Evolutionary conservation across 805 yeast species (phyloP).

Genomic region (Saccharomycopsis javanensis): DNA sequence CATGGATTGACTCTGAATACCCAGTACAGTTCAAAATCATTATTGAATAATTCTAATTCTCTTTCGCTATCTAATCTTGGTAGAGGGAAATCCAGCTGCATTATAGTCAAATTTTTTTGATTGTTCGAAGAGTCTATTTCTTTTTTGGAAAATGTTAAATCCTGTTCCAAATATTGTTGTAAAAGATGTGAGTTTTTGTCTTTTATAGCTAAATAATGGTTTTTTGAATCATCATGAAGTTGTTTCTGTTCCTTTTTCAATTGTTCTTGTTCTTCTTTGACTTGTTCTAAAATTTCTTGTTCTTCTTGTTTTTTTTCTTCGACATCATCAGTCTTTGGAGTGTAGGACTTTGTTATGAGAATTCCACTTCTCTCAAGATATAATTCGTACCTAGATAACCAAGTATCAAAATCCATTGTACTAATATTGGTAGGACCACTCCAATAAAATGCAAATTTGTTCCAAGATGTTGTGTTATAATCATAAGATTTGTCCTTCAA

Average conservation of each 20-base stretch:
- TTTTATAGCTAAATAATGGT: neutral
- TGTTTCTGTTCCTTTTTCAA: neutral
- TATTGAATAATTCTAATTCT: conserved; percentile 1
- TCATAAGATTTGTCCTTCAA: neutral
- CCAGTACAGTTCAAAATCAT: conserved; percentile 6
- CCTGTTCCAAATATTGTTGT: neutral
- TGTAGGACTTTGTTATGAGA: neutral
- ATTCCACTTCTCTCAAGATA: neutral
- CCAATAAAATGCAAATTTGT: conserved; percentile 3
- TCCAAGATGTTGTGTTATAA: neutral
- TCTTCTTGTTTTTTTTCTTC: neutral
- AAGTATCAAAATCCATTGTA: neutral
- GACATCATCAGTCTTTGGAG: neutral
- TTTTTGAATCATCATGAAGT: neutral
- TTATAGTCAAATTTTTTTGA: neutral
- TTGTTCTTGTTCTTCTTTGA: neutral
- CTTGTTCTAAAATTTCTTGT: neutral
- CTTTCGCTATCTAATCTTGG: neutral
- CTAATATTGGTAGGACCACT: neutral
- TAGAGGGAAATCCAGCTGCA: neutral
- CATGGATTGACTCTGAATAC: conserved; percentile 2
- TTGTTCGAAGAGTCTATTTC: neutral
- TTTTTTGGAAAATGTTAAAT: neutral
- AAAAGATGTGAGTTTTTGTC: neutral
- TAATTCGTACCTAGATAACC: conserved; percentile 2